Evolutionary conservation across 2,329 filamentous ascomycete genomes (phyloP).

Genomic region (Aspergillus quadricinctus): DNA sequence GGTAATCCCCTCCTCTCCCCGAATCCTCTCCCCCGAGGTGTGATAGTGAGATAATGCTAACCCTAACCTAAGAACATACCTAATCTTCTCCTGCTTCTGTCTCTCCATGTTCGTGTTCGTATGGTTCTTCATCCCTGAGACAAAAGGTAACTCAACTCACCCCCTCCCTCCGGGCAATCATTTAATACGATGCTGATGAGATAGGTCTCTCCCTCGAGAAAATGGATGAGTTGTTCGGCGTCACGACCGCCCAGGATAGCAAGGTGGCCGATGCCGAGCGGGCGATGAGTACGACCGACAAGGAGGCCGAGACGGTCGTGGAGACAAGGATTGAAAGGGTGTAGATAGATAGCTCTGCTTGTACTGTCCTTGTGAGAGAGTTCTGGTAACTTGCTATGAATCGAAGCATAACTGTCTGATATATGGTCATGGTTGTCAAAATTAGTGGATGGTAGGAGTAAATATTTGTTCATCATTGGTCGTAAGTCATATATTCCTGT

Average conservation of each 20-base stretch:
- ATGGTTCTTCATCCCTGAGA: constrained; percentile 68
- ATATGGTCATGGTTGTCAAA: neutral
- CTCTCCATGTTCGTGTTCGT: constrained; percentile 62
- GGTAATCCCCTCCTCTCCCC: constrained; percentile 29
- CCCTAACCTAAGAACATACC: constrained; percentile 58
- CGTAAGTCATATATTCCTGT: constrained; percentile 1
- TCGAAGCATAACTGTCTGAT: neutral
- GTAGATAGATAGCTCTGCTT: neutral
- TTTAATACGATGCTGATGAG: neutral
- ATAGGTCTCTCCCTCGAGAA: constrained; percentile 53
- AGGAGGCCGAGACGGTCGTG: constrained; percentile 12
- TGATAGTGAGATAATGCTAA: constrained; percentile 22
- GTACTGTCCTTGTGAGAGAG: neutral
- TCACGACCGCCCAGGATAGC: constrained; percentile 43
- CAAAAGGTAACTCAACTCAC: constrained; percentile 56
- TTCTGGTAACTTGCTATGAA: neutral
- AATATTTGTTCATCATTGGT: neutral
- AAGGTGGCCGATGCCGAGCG: constrained; percentile 20
- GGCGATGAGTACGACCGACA: neutral
- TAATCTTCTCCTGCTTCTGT: constrained; percentile 65
- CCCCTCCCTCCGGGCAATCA: neutral
- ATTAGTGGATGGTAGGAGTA: neutral
- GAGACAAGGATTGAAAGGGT: constrained; percentile 7
- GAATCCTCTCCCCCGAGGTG: neutral
- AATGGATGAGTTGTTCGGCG: constrained; percentile 64